Percentiles rank a stretch among this genome's conserved stretches.
These are phyloP conservation scores for Colletotrichum lupini DNA, from an alignment of 2,329 filamentous ascomycete species.

Conservation along the genomic window DNA sequence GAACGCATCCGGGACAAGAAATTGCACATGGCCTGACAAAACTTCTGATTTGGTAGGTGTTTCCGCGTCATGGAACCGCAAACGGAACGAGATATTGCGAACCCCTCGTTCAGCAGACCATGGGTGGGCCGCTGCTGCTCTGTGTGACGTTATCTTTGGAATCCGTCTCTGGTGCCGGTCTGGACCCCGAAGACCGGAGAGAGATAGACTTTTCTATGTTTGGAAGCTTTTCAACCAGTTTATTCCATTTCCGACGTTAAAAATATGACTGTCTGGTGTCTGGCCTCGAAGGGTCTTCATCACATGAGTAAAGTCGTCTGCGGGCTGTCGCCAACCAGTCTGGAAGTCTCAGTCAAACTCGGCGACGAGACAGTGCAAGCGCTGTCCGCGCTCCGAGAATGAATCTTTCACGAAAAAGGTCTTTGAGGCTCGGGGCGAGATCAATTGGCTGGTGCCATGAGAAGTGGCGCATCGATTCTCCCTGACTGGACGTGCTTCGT, in stretches of 20 bases:
- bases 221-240: neutral
- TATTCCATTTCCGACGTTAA: neutral
- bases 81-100: conserved; percentile 4
- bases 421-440: neutral
- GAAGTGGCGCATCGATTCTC: neutral
- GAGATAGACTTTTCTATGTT: neutral
- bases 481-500: neutral
- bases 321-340: neutral
- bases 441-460: neutral
- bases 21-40: conserved; percentile 1
- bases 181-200: neutral
- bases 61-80: conserved; percentile 19
- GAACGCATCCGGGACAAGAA: neutral
- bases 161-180: neutral
- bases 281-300: neutral
- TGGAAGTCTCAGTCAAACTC: neutral
- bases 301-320: neutral
- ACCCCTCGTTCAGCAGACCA: neutral
- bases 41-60: neutral
- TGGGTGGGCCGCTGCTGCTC: neutral
- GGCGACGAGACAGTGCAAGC: neutral
- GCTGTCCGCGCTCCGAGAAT: neutral
- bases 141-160: neutral
- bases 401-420: neutral
- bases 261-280: neutral